These are phyloP conservation scores for Chlamydomonas asymmetrica DNA, from an alignment of 139 green algal genomes.

Conservation along the genomic window DNA sequence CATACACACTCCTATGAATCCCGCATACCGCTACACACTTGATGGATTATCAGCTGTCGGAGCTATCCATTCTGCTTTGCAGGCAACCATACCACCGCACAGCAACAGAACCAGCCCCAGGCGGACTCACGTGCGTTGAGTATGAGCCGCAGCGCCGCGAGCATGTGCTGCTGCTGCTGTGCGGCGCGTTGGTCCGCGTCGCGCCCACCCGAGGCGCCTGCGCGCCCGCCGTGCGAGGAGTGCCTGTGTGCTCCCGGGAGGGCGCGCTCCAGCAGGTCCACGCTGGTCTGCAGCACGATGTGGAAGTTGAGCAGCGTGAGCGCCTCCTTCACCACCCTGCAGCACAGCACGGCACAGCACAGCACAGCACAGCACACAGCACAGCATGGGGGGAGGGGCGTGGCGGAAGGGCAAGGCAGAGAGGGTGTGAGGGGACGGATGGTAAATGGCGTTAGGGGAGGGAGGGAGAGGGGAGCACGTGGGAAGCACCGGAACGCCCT, in stretches of 20 bases:
- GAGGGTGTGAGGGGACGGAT: not conserved
- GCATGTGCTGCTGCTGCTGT: not conserved
- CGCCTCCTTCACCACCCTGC: conserved; percentile 41
- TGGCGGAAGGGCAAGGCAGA: not conserved
- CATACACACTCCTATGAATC: too few relatives aligned
- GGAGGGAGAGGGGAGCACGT: not conserved
- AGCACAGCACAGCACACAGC: too few relatives aligned
- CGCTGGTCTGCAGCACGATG: conserved; percentile 51
- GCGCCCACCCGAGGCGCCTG: not conserved
- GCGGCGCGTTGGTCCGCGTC: too few relatives aligned
- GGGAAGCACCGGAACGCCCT: too few relatives aligned
- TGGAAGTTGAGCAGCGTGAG: conserved; percentile 59
- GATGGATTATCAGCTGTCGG: too few relatives aligned
- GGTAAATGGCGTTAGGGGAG: conserved; percentile 1
- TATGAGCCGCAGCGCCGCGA: conserved; percentile 1
- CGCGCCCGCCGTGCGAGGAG: not conserved
- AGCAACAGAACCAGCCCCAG: too few relatives aligned
- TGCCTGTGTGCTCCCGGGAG: conserved; percentile 2
- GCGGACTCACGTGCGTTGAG: conserved; percentile 8
- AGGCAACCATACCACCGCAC: too few relatives aligned
- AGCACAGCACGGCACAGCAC: too few relatives aligned
- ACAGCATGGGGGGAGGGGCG: too few relatives aligned
- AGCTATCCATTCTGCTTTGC: too few relatives aligned
- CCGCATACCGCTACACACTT: too few relatives aligned
- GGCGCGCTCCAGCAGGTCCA: conserved; percentile 62